phyloP scores from a whole-genome alignment of 2,329 filamentous ascomycete species.

The Purpureocillium lavendulum region DNA sequence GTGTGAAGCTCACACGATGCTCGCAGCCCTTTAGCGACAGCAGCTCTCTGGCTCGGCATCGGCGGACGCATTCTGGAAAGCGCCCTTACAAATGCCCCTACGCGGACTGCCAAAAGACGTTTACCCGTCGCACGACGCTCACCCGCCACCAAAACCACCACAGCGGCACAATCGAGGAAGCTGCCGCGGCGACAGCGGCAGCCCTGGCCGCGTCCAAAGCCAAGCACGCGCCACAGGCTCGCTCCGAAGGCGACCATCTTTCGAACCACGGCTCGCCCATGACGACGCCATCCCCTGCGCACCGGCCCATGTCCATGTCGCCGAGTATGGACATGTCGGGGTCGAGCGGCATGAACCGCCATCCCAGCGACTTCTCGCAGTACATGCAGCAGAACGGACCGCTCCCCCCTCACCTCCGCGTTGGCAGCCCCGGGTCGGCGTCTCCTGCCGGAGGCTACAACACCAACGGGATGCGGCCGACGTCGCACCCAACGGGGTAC shows the following conservation, averaged over 20 bases:
- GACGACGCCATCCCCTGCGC: constrained; percentile 76
- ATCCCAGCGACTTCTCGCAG: constrained; percentile 48
- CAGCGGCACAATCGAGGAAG: constrained; percentile 89
- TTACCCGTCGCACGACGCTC: constrained; percentile 88
- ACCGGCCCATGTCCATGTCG: constrained; percentile 71
- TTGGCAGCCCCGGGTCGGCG: constrained; percentile 62
- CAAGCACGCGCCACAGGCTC: constrained; percentile 36
- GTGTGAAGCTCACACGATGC: not conserved
- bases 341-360: constrained; percentile 59
- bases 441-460: constrained; percentile 42
- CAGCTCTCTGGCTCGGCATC: constrained; percentile 85
- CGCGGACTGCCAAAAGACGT: constrained; percentile 96
- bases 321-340: constrained; percentile 67
- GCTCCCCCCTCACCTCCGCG: constrained; percentile 75
- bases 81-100: constrained; percentile 96
- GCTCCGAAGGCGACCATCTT: constrained; percentile 63
- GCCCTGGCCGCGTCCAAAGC: constrained; percentile 56
- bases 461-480: constrained; percentile 54
- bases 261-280: constrained; percentile 67
- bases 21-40: constrained; percentile 88
- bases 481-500: constrained; percentile 77
- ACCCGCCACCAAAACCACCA: constrained; percentile 96
- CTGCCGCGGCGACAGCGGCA: constrained; percentile 79
- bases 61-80: constrained; percentile 91
- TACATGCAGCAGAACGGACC: constrained; percentile 69